Evolutionary conservation across 2,329 filamentous ascomycete genomes (phyloP), one percentile per base, ranked within the genome.

Genomic region (Helicocarpus griseus): DNA sequence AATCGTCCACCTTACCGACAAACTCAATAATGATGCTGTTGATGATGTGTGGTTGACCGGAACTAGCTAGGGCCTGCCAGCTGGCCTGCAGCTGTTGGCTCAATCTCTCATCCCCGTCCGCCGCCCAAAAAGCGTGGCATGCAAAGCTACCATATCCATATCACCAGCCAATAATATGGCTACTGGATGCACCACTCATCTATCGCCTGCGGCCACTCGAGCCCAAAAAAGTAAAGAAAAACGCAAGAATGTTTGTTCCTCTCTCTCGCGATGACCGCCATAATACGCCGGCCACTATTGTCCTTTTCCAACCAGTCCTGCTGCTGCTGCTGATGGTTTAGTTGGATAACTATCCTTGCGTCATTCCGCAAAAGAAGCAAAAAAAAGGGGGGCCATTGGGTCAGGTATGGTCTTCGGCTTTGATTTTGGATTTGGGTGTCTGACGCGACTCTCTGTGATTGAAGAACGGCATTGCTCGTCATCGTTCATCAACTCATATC

Each of bases 51-150:
- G 8, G 19, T 22, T 2, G 19, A 36, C 33, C n/a, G 13, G 33
- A 13, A 26, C 22, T 5, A 24, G 17, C 40, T 19, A 28, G 14
- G 6, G 24, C 8, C 44, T 50, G 51, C 51, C 51, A 53, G 51
- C 51, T 53, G 51, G 48, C 51, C 48, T 28, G 48, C 36, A 17
- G 26, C 47, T 7, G 51, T 50, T 53, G 51, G 51, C 26, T 50
- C 46, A n/a, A n/a, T n/a, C n/a, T n/a, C n/a, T n/a, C n/a, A n/a
- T n/a, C n/a, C n/a, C n/a, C n/a, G 19, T 33, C 19, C 44, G 7
- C 22, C 22, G 11, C 26, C 40, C 19, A 11, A 40, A 21, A 33
- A 43, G 45, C 40, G 51, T 53, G 43, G 33, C 36, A 22, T 40
- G 29, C 41, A 21, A 41, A 45, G 43, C 22, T 39, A 48, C 48